Evolutionary conservation across 2,329 filamentous ascomycete species (phyloP).

Genomic region (Trichophyton simii): DNA sequence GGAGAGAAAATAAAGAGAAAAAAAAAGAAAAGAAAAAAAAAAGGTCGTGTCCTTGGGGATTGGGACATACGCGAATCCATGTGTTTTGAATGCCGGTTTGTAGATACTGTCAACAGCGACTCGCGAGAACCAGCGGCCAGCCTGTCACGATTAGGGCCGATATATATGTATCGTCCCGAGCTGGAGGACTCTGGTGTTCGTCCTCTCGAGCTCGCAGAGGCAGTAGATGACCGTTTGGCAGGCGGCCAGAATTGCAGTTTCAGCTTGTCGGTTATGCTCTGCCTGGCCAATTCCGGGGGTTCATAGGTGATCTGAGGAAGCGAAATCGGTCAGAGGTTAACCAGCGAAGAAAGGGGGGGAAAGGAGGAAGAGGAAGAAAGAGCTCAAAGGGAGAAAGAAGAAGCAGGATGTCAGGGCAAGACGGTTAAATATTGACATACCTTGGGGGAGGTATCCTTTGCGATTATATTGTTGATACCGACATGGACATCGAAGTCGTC

Average conservation of each 20-base stretch:
- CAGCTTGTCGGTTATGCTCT: conserved; percentile 13
- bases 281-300: background rate
- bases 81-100: background rate
- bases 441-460: conserved; percentile 15
- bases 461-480: conserved; percentile 18
- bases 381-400: background rate
- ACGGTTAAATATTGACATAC: conserved; percentile 10
- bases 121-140: background rate
- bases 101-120: background rate
- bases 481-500: conserved; percentile 12
- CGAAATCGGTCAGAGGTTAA: background rate
- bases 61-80: conserved; percentile 19
- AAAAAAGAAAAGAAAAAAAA: background rate
- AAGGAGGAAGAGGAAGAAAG: background rate
- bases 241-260: conserved; percentile 18
- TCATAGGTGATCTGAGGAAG: background rate
- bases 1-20: no score
- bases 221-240: conserved; percentile 12
- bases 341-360: background rate
- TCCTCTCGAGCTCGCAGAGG: conserved; percentile 6
- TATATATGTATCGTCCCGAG: background rate
- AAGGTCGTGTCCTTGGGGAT: background rate
- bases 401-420: background rate
- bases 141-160: background rate
- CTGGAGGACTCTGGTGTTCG: conserved; percentile 11